phyloP scores from a whole-genome alignment of 164 flowering plant species.

The Umbellularia californica region DNA sequence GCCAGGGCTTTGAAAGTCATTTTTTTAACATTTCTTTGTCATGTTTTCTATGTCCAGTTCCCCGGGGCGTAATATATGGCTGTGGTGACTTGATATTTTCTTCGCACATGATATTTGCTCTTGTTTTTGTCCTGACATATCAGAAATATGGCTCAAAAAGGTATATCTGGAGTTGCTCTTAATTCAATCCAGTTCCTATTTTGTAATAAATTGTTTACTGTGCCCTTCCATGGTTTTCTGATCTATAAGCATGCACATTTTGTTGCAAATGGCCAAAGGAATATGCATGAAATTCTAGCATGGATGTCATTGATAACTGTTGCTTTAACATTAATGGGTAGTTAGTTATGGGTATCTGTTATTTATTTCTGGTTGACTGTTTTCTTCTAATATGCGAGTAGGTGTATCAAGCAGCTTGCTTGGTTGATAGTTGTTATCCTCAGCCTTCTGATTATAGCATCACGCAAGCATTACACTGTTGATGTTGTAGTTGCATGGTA shows the following conservation, averaged over 20 bases:
- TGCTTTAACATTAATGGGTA: neutral
- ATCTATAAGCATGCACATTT: no score
- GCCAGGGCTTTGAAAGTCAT: neutral
- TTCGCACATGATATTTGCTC: constrained; percentile 97
- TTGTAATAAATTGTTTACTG: no score
- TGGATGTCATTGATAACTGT: neutral
- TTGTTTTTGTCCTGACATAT: constrained; percentile 86
- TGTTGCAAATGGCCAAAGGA: no score
- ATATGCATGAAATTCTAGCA: neutral
- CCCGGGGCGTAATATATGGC: constrained; percentile 80
- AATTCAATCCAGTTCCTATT: no score
- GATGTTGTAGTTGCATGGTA: constrained; percentile 67
- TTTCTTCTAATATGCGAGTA: constrained; percentile 22
- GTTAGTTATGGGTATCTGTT: neutral
- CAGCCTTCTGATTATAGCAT: constrained; percentile 86
- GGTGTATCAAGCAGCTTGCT: constrained; percentile 69
- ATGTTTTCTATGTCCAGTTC: constrained; percentile 55
- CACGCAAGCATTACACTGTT: constrained; percentile 83
- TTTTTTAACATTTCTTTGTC: neutral
- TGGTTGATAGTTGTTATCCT: constrained; percentile 71
- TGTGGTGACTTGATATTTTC: constrained; percentile 99
- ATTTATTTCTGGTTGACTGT: no score
- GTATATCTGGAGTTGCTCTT: constrained; percentile 28
- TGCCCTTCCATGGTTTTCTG: no score
- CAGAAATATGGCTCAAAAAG: constrained; percentile 88